phyloP scores from a whole-genome alignment of 2,329 filamentous ascomycete genomes.

The Verticillium longisporum region DNA sequence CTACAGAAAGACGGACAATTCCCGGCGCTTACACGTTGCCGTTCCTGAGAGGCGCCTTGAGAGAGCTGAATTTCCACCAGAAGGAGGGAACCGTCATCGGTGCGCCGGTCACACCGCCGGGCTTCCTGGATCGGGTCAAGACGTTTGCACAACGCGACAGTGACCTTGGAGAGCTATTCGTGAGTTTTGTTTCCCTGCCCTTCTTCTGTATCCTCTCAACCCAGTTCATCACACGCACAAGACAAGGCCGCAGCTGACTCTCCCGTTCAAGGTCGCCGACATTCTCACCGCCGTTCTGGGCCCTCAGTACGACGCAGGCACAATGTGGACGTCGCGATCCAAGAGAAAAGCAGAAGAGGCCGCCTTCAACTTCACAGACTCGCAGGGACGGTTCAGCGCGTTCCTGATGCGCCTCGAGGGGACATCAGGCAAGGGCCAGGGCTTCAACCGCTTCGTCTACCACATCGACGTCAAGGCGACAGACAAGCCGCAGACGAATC shows the following conservation, averaged over 20 bases:
- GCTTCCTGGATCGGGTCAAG: constrained; percentile 3
- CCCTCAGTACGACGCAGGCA: constrained; percentile 1
- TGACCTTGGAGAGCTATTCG: constrained; percentile 4
- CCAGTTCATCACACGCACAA: background rate
- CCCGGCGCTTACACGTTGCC: background rate
- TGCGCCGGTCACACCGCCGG: background rate
- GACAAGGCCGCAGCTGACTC: background rate
- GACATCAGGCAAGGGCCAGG: constrained; percentile 1
- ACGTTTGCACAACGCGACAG: background rate
- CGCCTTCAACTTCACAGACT: constrained; percentile 5
- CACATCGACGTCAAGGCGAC: constrained; percentile 6
- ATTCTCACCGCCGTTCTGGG: constrained; percentile 3
- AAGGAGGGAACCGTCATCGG: background rate
- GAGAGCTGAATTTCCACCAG: constrained; percentile 4
- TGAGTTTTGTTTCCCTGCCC: background rate
- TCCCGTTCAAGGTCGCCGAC: constrained; percentile 3
- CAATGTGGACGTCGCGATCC: background rate
- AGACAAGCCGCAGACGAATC: background rate
- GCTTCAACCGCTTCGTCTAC: constrained; percentile 5
- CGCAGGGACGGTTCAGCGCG: constrained; percentile 3
- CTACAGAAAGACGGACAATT: background rate
- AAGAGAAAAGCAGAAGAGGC: background rate
- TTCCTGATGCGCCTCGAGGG: constrained; percentile 8
- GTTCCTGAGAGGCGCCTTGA: background rate
- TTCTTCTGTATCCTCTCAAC: no score